phyloP scores from a whole-genome alignment of 2,329 filamentous ascomycete genomes.

The Alternaria novae-zelandiae region DNA sequence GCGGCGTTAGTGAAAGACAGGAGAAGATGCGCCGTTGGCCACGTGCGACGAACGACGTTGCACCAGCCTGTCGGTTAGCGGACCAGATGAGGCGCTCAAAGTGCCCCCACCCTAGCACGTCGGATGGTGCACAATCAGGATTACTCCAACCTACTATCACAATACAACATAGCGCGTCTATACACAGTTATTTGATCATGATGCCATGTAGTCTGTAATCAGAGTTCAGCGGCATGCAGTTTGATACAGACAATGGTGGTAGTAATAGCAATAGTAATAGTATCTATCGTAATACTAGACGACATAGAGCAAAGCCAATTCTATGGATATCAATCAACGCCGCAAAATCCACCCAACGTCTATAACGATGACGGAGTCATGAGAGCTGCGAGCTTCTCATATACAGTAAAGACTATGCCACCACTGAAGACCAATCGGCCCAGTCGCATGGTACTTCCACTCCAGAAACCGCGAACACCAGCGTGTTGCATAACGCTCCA shows the following conservation, averaged over 20 bases:
- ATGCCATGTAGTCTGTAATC: not conserved
- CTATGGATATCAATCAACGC: not conserved
- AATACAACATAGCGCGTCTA: not conserved
- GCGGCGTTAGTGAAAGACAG: no score
- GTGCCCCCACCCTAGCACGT: not conserved
- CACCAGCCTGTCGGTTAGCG: not conserved
- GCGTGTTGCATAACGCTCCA: slow-evolving; percentile 27
- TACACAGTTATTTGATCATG: not conserved
- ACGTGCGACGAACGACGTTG: not conserved
- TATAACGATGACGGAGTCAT: slow-evolving; percentile 9
- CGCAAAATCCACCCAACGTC: not conserved
- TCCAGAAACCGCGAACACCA: slow-evolving; percentile 39
- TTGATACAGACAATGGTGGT: not conserved
- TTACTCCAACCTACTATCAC: not conserved
- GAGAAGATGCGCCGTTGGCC: not conserved
- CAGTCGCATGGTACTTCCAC: slow-evolving; percentile 38
- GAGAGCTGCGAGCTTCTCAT: slow-evolving; percentile 34
- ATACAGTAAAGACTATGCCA: slow-evolving; percentile 42
- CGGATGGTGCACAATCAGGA: not conserved
- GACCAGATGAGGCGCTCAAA: not conserved
- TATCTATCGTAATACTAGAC: not conserved
- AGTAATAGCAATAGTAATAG: not conserved
- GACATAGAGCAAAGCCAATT: not conserved
- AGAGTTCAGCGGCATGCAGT: rapidly evolving
- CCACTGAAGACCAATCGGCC: slow-evolving; percentile 39